Percentiles rank a stretch among this genome's conserved stretches.
Evolutionary conservation across 2,329 filamentous ascomycete species (phyloP).

Genomic region (Hortaea sp.): DNA sequence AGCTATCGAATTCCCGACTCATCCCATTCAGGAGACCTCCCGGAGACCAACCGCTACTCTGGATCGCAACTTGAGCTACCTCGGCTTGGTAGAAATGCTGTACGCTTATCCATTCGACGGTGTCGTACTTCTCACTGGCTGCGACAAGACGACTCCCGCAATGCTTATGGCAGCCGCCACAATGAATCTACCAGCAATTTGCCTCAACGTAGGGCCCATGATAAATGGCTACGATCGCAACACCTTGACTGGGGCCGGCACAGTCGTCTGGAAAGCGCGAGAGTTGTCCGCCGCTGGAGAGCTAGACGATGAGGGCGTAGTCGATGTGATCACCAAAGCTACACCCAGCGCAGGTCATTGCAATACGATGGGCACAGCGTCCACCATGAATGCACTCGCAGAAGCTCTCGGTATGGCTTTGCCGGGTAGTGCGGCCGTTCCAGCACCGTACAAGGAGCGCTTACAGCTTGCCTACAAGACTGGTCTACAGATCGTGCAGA

Average conservation of each 20-base stretch:
- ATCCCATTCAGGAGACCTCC: slow-evolving; percentile 22
- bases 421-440: slow-evolving; percentile 20
- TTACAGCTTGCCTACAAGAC: slow-evolving; percentile 22
- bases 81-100: slow-evolving; percentile 21
- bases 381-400: slow-evolving; percentile 23
- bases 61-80: slow-evolving; percentile 20
- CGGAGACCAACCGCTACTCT: slow-evolving; percentile 21
- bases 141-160: slow-evolving; percentile 23
- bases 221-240: slow-evolving; percentile 19
- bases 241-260: slow-evolving; percentile 18
- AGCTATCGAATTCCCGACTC: slow-evolving; percentile 23
- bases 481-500: slow-evolving; percentile 22
- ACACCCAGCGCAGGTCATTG: slow-evolving; percentile 22
- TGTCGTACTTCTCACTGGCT: slow-evolving; percentile 21
- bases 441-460: slow-evolving; percentile 20
- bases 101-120: slow-evolving; percentile 24
- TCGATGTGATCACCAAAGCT: slow-evolving; percentile 18
- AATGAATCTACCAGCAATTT: slow-evolving; percentile 22
- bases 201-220: slow-evolving; percentile 24
- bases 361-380: slow-evolving; percentile 24
- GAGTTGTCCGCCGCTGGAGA: slow-evolving; percentile 20
- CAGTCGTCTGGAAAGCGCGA: slow-evolving; percentile 22
- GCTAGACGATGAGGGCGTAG: slow-evolving; percentile 18
- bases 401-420: slow-evolving; percentile 23
- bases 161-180: slow-evolving; percentile 23